A percentile compares a stretch with the other conserved stretches of the same genome.
Conservation (phyloP, 1,284 basidiomycete genomes). For the Marasmius fiardii region DNA sequence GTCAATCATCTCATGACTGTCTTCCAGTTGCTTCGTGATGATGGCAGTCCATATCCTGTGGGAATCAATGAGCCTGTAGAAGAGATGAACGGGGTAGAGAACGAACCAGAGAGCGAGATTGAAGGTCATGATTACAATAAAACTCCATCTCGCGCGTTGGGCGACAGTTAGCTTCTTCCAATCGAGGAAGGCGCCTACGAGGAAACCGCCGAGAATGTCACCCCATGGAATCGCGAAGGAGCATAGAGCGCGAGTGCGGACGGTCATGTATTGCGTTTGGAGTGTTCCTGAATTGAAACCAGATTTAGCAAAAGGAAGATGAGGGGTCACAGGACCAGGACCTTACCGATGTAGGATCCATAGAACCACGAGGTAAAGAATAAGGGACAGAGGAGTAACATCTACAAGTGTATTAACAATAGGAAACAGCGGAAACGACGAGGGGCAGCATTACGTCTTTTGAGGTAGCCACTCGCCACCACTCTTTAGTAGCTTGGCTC, state of each 20-base stretch:
- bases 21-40: constrained; percentile 28
- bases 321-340: no score
- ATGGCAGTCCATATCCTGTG: constrained; percentile 29
- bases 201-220: constrained; percentile 29
- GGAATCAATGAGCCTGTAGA: not conserved
- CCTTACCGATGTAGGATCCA: constrained; percentile 26
- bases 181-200: constrained; percentile 31
- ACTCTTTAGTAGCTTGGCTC: constrained; percentile 24
- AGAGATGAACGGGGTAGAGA: not conserved
- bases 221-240: constrained; percentile 28
- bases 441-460: constrained; percentile 17
- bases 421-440: not conserved
- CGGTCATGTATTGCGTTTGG: constrained; percentile 30
- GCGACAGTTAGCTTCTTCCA: constrained; percentile 25
- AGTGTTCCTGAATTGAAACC: constrained; percentile 23
- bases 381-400: constrained; percentile 28
- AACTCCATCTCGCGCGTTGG: constrained; percentile 28
- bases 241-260: constrained; percentile 27
- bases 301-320: no score
- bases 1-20: constrained; percentile 26
- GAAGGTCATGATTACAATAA: constrained; percentile 25
- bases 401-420: constrained; percentile 14
- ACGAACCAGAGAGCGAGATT: constrained; percentile 27
- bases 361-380: constrained; percentile 34
- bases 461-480: constrained; percentile 25